Percentiles rank a stretch among this genome's conserved stretches.
These are phyloP conservation scores for Nyssa sinensis DNA, from an alignment of 148 eudicot genomes.

Conservation along the genomic window DNA sequence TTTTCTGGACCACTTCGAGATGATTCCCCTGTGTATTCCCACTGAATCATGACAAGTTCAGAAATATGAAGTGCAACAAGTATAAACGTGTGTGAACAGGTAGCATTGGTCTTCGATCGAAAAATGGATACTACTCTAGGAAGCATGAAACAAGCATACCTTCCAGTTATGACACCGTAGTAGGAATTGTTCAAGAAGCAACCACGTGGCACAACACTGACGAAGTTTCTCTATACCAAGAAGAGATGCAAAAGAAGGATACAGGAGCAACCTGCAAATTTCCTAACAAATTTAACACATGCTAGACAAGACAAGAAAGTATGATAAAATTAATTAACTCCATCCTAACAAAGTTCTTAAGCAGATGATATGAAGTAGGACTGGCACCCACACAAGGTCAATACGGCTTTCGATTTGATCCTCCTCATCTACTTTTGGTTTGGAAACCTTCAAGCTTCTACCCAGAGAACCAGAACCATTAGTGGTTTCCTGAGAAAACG, in stretches of 20 bases:
- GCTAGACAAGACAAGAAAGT: conserved; percentile 7
- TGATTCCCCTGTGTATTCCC: conserved; percentile 77
- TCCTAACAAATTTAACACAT: conserved; percentile 17
- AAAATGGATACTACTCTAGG: neutral
- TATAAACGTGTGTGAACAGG: neutral
- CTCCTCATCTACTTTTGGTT: conserved; percentile 38
- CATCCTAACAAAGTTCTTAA: neutral
- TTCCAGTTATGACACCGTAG: conserved; percentile 76
- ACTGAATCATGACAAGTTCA: conserved; percentile 51
- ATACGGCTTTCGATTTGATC: conserved; percentile 55
- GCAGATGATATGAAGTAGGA: conserved; percentile 13
- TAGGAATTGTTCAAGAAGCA: conserved; percentile 92
- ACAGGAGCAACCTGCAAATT: conserved; percentile 69
- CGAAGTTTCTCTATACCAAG: conserved; percentile 97
- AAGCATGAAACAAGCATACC: conserved; percentile 44
- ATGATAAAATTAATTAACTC: conserved; percentile 5
- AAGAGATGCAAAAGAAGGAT: conserved; percentile 89
- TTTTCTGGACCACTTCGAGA: conserved; percentile 47
- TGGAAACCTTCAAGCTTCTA: conserved; percentile 36
- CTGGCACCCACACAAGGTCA: conserved; percentile 82
- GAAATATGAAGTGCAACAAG: conserved; percentile 15
- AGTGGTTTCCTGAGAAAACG: conserved; percentile 72
- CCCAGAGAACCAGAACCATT: conserved; percentile 35
- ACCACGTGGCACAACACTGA: conserved; percentile 92
- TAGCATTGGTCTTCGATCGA: neutral